Percentiles rank a stretch among this genome's conserved stretches.
Conservation (phyloP, 2,329 filamentous ascomycete species). For the Cercospora zeina region DNA sequence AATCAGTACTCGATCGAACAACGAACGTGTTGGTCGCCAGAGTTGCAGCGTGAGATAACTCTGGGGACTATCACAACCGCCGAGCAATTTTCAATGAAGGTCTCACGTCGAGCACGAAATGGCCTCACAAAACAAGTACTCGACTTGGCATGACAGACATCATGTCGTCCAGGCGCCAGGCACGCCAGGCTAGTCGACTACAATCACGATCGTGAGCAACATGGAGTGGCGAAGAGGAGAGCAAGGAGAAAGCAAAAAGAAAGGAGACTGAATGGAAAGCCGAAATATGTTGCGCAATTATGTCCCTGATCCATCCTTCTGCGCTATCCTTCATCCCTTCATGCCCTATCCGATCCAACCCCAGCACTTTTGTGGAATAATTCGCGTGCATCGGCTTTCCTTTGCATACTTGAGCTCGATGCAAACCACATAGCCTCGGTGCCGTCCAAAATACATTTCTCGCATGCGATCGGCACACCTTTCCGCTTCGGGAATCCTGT, state of each 20-base stretch:
- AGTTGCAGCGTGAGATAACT: no score
- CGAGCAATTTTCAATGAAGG: background rate
- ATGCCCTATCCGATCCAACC: background rate
- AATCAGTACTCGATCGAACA: background rate
- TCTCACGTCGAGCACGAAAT: background rate
- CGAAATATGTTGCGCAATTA: background rate
- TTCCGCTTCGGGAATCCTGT: background rate
- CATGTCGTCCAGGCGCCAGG: background rate
- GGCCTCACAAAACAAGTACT: background rate
- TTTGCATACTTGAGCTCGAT: no score
- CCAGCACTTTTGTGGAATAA: background rate
- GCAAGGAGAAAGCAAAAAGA: background rate
- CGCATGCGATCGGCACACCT: no score
- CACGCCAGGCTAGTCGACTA: no score
- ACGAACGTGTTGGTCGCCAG: background rate
- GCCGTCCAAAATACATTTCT: no score
- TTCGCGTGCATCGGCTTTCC: no score
- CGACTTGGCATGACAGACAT: background rate
- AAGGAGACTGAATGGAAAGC: background rate
- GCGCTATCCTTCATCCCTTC: background rate
- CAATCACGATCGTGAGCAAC: no score
- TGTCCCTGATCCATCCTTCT: no score
- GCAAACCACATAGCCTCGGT: no score
- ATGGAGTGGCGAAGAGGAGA: background rate
- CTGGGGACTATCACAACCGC: background rate